Conservation (phyloP, 495 filamentous ascomycete genomes). For the Neurospora africana region DNA sequence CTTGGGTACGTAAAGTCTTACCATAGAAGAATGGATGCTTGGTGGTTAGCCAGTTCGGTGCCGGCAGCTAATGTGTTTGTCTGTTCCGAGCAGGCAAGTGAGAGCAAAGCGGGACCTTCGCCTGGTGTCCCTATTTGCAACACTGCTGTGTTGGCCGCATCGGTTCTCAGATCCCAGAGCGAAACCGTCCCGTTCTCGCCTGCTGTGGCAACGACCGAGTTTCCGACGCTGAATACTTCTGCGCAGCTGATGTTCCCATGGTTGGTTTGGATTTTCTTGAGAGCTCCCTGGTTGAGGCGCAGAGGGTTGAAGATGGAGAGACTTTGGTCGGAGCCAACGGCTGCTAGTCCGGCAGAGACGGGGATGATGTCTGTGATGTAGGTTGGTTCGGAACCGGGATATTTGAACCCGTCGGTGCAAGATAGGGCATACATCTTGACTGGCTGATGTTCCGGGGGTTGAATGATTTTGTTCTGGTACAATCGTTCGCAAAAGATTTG, state of each 20-base stretch:
- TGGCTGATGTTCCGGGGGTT: background rate
- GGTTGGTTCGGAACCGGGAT: constrained; percentile 29
- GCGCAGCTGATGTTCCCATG: constrained; percentile 51
- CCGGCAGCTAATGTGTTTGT: constrained; percentile 60
- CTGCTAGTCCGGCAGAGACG: constrained; percentile 31
- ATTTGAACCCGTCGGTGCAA: constrained; percentile 30
- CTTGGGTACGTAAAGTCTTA: constrained; percentile 21
- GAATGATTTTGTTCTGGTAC: background rate
- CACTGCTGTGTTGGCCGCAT: constrained; percentile 21
- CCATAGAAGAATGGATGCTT: constrained; percentile 69
- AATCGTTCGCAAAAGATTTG: background rate
- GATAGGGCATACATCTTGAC: constrained; percentile 36
- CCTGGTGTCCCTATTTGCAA: constrained; percentile 27
- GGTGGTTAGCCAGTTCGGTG: constrained; percentile 63
- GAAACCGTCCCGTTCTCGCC: constrained; percentile 52
- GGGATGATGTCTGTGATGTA: constrained; percentile 45
- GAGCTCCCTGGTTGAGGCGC: constrained; percentile 29
- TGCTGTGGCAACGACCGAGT: constrained; percentile 41
- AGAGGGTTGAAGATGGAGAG: constrained; percentile 45
- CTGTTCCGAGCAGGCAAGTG: constrained; percentile 50
- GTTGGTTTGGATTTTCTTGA: constrained; percentile 30
- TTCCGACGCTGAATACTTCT: constrained; percentile 30
- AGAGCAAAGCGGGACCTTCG: constrained; percentile 47
- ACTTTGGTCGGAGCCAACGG: constrained; percentile 44
- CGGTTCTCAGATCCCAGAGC: constrained; percentile 46